These are phyloP conservation scores for Mycotypha africana DNA, from an alignment of 371 early-diverging fungal genomes.

Conservation along the genomic window DNA sequence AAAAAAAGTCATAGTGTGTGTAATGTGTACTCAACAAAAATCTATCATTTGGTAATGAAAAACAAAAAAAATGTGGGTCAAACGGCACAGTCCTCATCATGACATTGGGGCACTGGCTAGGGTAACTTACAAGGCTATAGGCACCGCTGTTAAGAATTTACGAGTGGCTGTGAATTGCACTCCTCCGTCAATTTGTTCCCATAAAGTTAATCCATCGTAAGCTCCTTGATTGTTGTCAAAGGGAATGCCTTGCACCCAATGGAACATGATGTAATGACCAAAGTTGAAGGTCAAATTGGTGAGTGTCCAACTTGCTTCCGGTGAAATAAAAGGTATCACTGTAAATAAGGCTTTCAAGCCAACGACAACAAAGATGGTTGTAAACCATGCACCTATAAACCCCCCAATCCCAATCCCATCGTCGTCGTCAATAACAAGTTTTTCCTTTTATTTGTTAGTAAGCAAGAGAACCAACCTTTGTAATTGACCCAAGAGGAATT, in stretches of 20 bases:
- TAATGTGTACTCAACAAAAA: slow-evolving; percentile 94
- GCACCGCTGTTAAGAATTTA: slow-evolving; percentile 91
- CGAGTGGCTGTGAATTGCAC: slow-evolving; percentile 96
- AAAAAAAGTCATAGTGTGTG: slow-evolving; percentile 85
- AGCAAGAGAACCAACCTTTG: slow-evolving; percentile 52
- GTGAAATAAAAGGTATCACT: slow-evolving; percentile 83
- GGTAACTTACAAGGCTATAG: slow-evolving; percentile 92
- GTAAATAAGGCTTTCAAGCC: slow-evolving; percentile 79
- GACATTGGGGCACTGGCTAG: no score
- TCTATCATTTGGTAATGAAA: slow-evolving; percentile 46
- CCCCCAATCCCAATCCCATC: no score
- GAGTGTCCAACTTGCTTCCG: slow-evolving; percentile 93
- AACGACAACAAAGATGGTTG: slow-evolving; percentile 75
- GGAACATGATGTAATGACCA: slow-evolving; percentile 93
- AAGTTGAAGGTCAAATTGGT: slow-evolving; percentile 88
- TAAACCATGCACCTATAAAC: slow-evolving; percentile 85
- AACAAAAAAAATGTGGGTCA: background rate
- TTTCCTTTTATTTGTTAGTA: no score
- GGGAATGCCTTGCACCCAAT: slow-evolving; percentile 93
- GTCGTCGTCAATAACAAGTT: no score
- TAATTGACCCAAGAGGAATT: slow-evolving; percentile 69
- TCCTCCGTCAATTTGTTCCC: slow-evolving; percentile 98
- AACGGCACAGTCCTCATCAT: no score
- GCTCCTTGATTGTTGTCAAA: slow-evolving; percentile 93
- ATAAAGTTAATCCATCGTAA: slow-evolving; percentile 90